Evolutionary conservation across 179 eudicot species (phyloP), one percentile per base, ranked within the genome.

Genomic region (Silene vulgaris): DNA sequence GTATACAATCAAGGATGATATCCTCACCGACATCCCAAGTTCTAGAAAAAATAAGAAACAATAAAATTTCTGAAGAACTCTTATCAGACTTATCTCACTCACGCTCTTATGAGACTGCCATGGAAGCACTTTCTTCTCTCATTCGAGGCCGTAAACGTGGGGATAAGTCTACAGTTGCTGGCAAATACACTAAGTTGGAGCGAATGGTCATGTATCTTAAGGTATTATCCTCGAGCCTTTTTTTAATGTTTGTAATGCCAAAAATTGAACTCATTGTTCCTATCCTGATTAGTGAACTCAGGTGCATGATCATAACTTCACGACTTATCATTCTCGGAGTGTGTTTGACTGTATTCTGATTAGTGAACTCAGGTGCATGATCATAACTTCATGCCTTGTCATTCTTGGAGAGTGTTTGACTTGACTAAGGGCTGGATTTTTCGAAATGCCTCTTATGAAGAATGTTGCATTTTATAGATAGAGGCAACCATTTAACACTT

Each of bases 121-220:
- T 91, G 97, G 90, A 90, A 77, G 90, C 97, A 66, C 94, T 90
- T 81, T 90, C 95, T 65, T 88, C 97, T 75, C 89, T 91, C 62
- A 91, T 91, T 69, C 81, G 86, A 76, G 71, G 82, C 75, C 83
- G 86, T 78, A 90, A 83, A 80, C 88, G 97, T 30, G 87, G 89
- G 59, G 89, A 85, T 12, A 81, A 59, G 78, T 63, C 84, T 59
- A 21, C 74, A 56, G 59, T 82, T 56, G 71, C 73, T 66, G 75
- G 81, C 23, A 88, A 76, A 84, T 88, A 86, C 75, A 74, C 19
- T 40, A 91, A 91, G 80, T 74, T 91, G 82, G 90, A 91, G 9
- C 85, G 92, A 72, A 91, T 90, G 97, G 32, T n/a, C 57, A 86
- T 86, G 88, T 91, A 90, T 83, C 66, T 88, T 66, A 85, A 89